phyloP scores from a whole-genome alignment of 2,329 filamentous ascomycete genomes.

The Trichothecium roseum region DNA sequence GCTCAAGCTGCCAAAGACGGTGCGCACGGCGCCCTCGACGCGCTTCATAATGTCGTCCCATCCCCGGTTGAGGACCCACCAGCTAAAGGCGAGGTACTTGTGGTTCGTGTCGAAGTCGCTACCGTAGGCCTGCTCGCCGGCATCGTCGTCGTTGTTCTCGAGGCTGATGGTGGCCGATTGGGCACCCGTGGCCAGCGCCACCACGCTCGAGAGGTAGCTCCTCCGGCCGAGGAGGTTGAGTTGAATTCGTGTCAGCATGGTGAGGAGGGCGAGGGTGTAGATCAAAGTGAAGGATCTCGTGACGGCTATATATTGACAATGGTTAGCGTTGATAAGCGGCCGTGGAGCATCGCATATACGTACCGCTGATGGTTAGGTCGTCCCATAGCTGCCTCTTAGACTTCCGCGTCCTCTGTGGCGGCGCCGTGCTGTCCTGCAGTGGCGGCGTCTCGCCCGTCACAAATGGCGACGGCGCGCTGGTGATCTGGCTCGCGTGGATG shows the following conservation, averaged over 20 bases:
- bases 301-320: slow-evolving; percentile 54
- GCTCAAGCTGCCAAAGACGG: slow-evolving; percentile 81
- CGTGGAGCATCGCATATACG: slow-evolving; percentile 19
- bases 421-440: slow-evolving; percentile 26
- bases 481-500: slow-evolving; percentile 70
- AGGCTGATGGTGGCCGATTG: slow-evolving; percentile 71
- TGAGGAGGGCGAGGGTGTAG: slow-evolving; percentile 82
- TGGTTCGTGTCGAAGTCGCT: slow-evolving; percentile 95
- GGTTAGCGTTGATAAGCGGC: background rate
- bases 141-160: slow-evolving; percentile 89
- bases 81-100: slow-evolving; percentile 91
- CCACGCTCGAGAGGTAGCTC: slow-evolving; percentile 92
- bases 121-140: slow-evolving; percentile 69
- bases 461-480: slow-evolving; percentile 38
- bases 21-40: slow-evolving; percentile 76
- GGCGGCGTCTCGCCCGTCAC: slow-evolving; percentile 24
- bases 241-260: slow-evolving; percentile 87
- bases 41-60: slow-evolving; percentile 74
- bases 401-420: slow-evolving; percentile 45
- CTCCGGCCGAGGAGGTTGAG: slow-evolving; percentile 91
- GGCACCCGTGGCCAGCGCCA: slow-evolving; percentile 73
- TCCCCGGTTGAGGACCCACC: slow-evolving; percentile 91
- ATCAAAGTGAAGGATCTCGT: slow-evolving; percentile 84
- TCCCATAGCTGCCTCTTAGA: slow-evolving; percentile 94
- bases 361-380: slow-evolving; percentile 91